Evolutionary conservation across 2,329 filamentous ascomycete species (phyloP), one percentile per base, ranked within the genome.

Genomic region (Penicillium olsonii): DNA sequence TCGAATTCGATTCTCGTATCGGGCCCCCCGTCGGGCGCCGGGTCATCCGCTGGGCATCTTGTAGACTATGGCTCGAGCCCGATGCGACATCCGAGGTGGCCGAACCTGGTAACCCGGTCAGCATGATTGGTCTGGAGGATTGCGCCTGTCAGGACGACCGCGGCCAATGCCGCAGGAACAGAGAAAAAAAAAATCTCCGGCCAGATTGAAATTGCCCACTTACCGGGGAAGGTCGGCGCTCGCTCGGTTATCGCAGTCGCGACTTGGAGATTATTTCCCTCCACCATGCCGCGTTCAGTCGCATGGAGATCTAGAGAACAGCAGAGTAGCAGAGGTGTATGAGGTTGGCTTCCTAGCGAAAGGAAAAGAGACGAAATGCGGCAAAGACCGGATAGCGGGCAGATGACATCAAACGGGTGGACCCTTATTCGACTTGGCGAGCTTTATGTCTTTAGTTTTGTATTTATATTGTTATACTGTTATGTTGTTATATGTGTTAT

Each of bases 11-110:
- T 45, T 60, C 61, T 46, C 61, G 56, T 20, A 57, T n/a, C 34
- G 57, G 55, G 24, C 59, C 52, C 35, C 62, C 59, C 55, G 54
- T 56, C n/a, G 54, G 31, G 6, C 60, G 54, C 37, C 57, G 60
- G 38, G 56, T 33, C 37, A 54, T 57, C 29, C 57, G 61, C 38
- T 56, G 64, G 19, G 50, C 56, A 65, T 68, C 62, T 31, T 63
- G 65, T 14, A 54, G 56, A 48, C 63, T 63, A 15, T 54, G 59
- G 39, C 59, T 67, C 2, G 65, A 68, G 26, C 56, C 60, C n/a
- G 66, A 67, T 27, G 63, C 61, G 50, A 60, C 52, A 46, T 69
- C 66, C 39, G 66, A 68, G 11, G 55, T 49, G 37, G 50, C 54
- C 40, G 66, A 65, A 22, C 53, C 66, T 68, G 53, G 53, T 22